Conservation (phyloP, 805 yeast species). For the Pichia deserticola region DNA sequence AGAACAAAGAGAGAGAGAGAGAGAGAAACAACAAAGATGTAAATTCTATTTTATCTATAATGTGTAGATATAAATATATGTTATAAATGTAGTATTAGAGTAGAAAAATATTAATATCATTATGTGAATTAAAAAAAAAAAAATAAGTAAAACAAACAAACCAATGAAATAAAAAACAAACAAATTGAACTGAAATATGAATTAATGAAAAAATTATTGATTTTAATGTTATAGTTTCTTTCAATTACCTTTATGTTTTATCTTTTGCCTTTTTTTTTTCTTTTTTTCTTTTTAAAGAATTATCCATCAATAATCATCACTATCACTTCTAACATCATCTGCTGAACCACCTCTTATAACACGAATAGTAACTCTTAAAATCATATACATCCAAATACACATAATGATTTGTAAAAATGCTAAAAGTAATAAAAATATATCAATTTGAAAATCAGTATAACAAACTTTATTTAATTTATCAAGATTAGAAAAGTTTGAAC, state of each 20-base stretch:
- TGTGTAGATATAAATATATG: too few relatives aligned
- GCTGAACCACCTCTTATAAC: constrained; percentile 71
- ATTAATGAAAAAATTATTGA: too few relatives aligned
- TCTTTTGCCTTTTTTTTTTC: too few relatives aligned
- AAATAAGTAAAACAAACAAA: not conserved
- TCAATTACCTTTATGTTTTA: too few relatives aligned
- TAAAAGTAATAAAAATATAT: constrained; percentile 47
- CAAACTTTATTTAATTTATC: constrained; percentile 32
- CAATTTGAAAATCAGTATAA: constrained; percentile 39
- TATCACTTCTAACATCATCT: constrained; percentile 84
- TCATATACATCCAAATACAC: constrained; percentile 68
- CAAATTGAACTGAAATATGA: too few relatives aligned
- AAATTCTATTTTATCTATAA: too few relatives aligned
- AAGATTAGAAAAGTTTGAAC: constrained; percentile 23
- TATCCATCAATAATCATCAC: constrained; percentile 34
- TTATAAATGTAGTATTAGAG: too few relatives aligned
- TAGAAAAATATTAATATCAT: too few relatives aligned
- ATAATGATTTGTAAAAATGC: constrained; percentile 60
- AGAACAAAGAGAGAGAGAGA: too few relatives aligned
- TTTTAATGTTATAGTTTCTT: too few relatives aligned
- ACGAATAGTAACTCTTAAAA: constrained; percentile 58
- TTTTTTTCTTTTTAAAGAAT: not conserved
- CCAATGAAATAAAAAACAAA: too few relatives aligned
- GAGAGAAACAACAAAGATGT: not conserved
- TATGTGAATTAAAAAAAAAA: not conserved